phyloP scores from a whole-genome alignment of 2,329 filamentous ascomycete species.

The Graphiopsis chlorocephala region DNA sequence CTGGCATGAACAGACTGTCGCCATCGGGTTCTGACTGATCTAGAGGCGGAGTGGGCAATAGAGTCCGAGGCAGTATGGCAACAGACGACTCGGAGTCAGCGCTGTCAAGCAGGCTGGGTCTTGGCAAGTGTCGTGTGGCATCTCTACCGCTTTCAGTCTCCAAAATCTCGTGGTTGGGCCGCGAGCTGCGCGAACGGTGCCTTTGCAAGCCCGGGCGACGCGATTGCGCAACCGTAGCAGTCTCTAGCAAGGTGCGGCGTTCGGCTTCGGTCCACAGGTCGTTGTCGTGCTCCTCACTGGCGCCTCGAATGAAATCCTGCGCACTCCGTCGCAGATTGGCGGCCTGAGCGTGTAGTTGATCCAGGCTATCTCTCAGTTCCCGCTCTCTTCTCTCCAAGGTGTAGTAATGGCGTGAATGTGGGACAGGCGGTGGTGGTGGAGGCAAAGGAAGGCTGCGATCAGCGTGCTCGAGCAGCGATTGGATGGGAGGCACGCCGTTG shows the following conservation, averaged over 20 bases:
- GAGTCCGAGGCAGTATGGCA: neutral
- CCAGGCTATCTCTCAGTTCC: constrained; percentile 2
- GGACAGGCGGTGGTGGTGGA: constrained; percentile 26
- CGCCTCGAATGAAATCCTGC: neutral
- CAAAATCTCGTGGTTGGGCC: neutral
- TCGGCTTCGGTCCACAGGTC: constrained; percentile 4
- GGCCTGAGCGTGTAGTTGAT: constrained; percentile 1
- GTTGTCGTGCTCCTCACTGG: neutral
- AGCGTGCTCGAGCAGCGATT: constrained; percentile 30
- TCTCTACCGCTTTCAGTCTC: neutral
- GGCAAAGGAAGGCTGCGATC: constrained; percentile 19
- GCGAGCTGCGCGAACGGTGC: neutral
- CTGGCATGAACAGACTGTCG: constrained; percentile 25
- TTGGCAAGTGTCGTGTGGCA: too few relatives aligned
- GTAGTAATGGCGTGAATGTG: constrained; percentile 26
- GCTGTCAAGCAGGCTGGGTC: neutral
- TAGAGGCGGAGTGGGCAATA: constrained; percentile 9
- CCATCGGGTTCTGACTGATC: constrained; percentile 16
- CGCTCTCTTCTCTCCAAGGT: constrained; percentile 6
- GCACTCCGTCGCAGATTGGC: neutral
- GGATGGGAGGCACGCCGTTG: constrained; percentile 30
- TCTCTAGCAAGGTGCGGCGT: constrained; percentile 11
- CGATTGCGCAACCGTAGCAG: neutral
- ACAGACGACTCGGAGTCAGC: neutral
- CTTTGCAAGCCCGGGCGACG: neutral